Percentiles rank a stretch among this genome's conserved stretches.
These are phyloP conservation scores for Mariannaea sp. DNA, from an alignment of 2,329 filamentous ascomycete genomes.

Conservation along the genomic window DNA sequence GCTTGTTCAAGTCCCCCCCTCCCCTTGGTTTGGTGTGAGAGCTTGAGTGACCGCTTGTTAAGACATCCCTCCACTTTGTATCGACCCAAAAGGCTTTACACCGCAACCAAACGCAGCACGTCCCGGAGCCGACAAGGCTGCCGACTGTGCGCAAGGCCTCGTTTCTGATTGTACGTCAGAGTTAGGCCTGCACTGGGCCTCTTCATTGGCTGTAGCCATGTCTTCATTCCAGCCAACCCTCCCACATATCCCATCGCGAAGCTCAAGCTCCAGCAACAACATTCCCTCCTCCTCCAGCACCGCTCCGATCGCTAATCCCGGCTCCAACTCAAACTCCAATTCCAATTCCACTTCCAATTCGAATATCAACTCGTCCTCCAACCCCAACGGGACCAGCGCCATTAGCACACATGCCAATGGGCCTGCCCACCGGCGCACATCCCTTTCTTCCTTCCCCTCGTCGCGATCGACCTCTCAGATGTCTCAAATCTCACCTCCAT, in stretches of 20 bases:
- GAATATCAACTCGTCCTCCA: slow-evolving; percentile 1
- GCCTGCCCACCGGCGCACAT: slow-evolving; percentile 51
- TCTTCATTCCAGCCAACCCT: slow-evolving; percentile 43
- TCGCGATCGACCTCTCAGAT: slow-evolving; percentile 63
- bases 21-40: background rate
- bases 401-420: slow-evolving; percentile 44
- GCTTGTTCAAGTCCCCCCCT: background rate
- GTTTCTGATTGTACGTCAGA: slow-evolving; percentile 15
- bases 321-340: slow-evolving; percentile 18
- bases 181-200: slow-evolving; percentile 20
- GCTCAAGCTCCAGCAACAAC: slow-evolving; percentile 30
- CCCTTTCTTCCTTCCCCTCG: slow-evolving; percentile 68
- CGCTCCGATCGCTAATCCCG: background rate
- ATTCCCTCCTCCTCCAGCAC: slow-evolving; percentile 11
- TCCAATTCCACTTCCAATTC: slow-evolving; percentile 23
- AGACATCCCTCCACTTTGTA: slow-evolving; percentile 31
- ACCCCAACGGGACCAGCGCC: slow-evolving; percentile 42
- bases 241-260: slow-evolving; percentile 48
- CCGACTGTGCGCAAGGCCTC: slow-evolving; percentile 19
- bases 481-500: slow-evolving; percentile 58
- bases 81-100: slow-evolving; percentile 23
- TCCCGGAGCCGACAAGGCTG: slow-evolving; percentile 29
- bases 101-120: slow-evolving; percentile 28
- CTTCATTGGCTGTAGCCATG: slow-evolving; percentile 28
- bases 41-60: slow-evolving; percentile 17